Evolutionary conservation across 164 flowering plant species (phyloP).

Genomic region (Vitis amurensis): DNA sequence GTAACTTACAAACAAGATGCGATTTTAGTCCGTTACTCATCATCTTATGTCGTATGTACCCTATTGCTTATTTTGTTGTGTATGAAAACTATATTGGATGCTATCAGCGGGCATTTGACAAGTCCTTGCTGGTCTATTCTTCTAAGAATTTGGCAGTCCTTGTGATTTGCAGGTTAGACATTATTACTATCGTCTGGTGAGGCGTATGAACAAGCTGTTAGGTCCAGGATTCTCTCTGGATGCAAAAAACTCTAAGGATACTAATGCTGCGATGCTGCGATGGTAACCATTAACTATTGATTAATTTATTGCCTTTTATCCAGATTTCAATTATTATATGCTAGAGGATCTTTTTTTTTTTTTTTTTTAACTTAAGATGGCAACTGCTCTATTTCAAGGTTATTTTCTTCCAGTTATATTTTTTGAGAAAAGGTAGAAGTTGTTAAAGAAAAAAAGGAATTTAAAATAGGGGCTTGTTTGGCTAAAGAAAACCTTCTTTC

Average conservation of each 20-base stretch:
- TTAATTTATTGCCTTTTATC: not conserved
- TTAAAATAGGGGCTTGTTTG: not conserved
- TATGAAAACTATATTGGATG: no score
- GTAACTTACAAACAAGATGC: no score
- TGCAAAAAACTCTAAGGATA: constrained; percentile 96
- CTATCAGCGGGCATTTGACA: not conserved
- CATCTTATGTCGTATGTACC: no score
- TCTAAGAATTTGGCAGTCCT: constrained; percentile 2
- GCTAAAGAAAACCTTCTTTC: not conserved
- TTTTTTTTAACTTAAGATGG: not conserved
- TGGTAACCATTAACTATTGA: constrained; percentile 50
- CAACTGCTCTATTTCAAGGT: not conserved
- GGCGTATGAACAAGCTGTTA: constrained; percentile 96
- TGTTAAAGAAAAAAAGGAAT: no score
- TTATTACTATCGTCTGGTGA: constrained; percentile 94
- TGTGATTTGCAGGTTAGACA: constrained; percentile 79
- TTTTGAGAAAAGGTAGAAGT: no score
- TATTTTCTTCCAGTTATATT: not conserved
- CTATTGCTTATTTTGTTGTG: no score
- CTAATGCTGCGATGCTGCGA: constrained; percentile 98
- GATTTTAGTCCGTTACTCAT: no score
- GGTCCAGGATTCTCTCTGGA: constrained; percentile 85
- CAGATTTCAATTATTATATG: not conserved
- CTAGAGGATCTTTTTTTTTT: not conserved
- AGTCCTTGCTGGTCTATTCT: constrained; percentile 2